Percentiles rank a stretch among this genome's conserved stretches.
These are phyloP conservation scores for Porodaedalea pini DNA, from an alignment of 1,284 basidiomycete species.

Conservation along the genomic window DNA sequence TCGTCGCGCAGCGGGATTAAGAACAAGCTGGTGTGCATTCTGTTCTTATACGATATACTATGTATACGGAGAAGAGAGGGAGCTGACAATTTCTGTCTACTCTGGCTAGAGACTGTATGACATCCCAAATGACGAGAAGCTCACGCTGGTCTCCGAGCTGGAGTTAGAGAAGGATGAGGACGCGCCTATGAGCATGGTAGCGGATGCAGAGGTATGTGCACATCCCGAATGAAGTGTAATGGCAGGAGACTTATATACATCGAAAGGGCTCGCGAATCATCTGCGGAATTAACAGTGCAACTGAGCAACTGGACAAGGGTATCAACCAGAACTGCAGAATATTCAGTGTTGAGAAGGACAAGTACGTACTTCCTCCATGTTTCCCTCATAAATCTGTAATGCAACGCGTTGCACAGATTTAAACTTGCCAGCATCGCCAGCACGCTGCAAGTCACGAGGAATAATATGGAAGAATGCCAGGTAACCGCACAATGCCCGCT, in stretches of 20 bases:
- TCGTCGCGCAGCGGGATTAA: slow-evolving; percentile 77
- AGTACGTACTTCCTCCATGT: slow-evolving; percentile 38
- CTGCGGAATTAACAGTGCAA: slow-evolving; percentile 82
- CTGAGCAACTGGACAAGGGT: slow-evolving; percentile 57
- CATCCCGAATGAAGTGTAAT: slow-evolving; percentile 7
- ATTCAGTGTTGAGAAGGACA: slow-evolving; percentile 57
- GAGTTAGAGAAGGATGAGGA: slow-evolving; percentile 81
- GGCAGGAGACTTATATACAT: background rate
- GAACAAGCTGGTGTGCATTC: slow-evolving; percentile 77
- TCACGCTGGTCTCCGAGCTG: slow-evolving; percentile 65
- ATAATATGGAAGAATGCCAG: slow-evolving; percentile 71
- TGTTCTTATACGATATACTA: slow-evolving; percentile 7
- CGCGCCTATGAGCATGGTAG: slow-evolving; percentile 89
- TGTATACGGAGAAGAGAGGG: background rate
- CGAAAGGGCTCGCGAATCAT: slow-evolving; percentile 38
- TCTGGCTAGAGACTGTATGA: slow-evolving; percentile 66
- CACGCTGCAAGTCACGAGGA: slow-evolving; percentile 32
- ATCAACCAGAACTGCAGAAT: slow-evolving; percentile 82
- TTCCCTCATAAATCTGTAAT: slow-evolving; percentile 10
- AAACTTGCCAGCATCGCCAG: slow-evolving; percentile 43
- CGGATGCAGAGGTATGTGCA: slow-evolving; percentile 54
- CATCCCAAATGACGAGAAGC: slow-evolving; percentile 52
- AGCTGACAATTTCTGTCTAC: background rate
- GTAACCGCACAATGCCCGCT: slow-evolving; percentile 41
- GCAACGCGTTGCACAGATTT: slow-evolving; percentile 43